Conservation (phyloP, 305 asterid species). For the Fraxinus xanthoxyloides region DNA sequence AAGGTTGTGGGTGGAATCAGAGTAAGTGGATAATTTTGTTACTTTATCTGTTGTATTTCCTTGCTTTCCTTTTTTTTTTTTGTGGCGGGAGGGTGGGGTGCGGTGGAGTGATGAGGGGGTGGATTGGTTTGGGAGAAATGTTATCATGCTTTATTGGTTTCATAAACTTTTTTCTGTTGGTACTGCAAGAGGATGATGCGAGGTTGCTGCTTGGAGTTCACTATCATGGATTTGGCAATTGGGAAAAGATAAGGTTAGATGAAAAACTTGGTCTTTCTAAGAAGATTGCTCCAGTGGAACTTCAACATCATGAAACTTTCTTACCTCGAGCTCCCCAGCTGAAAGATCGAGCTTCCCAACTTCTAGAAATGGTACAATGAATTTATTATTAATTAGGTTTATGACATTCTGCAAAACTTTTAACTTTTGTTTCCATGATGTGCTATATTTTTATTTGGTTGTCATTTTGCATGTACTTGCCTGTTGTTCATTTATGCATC, state of each 20-base stretch:
- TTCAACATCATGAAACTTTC: constrained; percentile 97
- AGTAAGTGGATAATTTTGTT: constrained; percentile 51
- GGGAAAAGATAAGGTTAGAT: constrained; percentile 93
- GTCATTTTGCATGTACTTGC: neutral
- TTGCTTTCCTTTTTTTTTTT: neutral
- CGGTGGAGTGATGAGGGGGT: neutral
- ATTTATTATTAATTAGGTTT: neutral
- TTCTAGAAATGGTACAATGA: constrained; percentile 80
- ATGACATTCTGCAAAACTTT: constrained; percentile 8
- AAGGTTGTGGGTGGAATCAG: constrained; percentile 99
- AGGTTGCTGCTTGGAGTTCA: constrained; percentile 95
- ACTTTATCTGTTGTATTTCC: constrained; percentile 9
- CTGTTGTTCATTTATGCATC: constrained; percentile 12
- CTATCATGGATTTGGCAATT: constrained; percentile 95
- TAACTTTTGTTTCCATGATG: constrained; percentile 12
- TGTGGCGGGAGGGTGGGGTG: neutral
- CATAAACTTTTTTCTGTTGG: constrained; percentile 20
- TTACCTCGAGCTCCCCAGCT: constrained; percentile 98
- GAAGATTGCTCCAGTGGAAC: constrained; percentile 99
- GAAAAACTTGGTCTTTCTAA: constrained; percentile 81
- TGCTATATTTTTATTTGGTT: constrained; percentile 9
- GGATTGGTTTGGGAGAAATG: constrained; percentile 2
- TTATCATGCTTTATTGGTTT: constrained; percentile 9
- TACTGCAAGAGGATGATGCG: constrained; percentile 88
- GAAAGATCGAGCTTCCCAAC: constrained; percentile 96